These are phyloP conservation scores for Candida odintsovae DNA, from an alignment of 805 yeast genomes.

Conservation along the genomic window DNA sequence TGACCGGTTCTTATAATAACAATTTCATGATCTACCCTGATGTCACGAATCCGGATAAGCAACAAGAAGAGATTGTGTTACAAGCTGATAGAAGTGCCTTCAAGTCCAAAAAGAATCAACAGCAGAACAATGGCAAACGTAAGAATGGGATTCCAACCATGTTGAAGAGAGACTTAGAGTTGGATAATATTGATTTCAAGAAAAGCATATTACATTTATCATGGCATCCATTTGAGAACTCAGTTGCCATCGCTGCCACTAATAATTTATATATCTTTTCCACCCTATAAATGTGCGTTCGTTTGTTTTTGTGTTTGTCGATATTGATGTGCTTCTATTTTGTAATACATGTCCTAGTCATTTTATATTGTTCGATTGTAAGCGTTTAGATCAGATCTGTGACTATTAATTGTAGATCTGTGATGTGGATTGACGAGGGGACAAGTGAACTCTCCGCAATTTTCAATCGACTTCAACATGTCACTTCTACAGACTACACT, in stretches of 20 bases:
- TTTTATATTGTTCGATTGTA: not conserved
- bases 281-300: conserved; percentile 43
- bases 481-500: not conserved
- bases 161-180: conserved; percentile 39
- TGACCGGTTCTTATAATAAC: conserved; percentile 97
- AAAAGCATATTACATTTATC: conserved; percentile 91
- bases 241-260: conserved; percentile 97
- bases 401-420: too few relatives aligned
- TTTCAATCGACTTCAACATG: too few relatives aligned
- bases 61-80: conserved; percentile 58
- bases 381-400: not conserved
- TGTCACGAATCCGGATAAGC: conserved; percentile 39
- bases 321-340: not conserved
- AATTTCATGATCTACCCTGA: conserved; percentile 96
- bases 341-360: not conserved
- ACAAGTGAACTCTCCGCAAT: too few relatives aligned
- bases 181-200: conserved; percentile 83
- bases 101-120: conserved; percentile 61
- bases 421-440: too few relatives aligned
- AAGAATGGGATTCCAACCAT: conserved; percentile 30
- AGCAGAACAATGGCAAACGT: conserved; percentile 18
- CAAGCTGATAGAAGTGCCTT: conserved; percentile 98
- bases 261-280: conserved; percentile 86
- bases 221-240: conserved; percentile 97
- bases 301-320: not conserved